A percentile compares a stretch with the other conserved stretches of the same genome.
Conservation (phyloP, 768 basidiomycete species). For the Pisolithus microcarpus region DNA sequence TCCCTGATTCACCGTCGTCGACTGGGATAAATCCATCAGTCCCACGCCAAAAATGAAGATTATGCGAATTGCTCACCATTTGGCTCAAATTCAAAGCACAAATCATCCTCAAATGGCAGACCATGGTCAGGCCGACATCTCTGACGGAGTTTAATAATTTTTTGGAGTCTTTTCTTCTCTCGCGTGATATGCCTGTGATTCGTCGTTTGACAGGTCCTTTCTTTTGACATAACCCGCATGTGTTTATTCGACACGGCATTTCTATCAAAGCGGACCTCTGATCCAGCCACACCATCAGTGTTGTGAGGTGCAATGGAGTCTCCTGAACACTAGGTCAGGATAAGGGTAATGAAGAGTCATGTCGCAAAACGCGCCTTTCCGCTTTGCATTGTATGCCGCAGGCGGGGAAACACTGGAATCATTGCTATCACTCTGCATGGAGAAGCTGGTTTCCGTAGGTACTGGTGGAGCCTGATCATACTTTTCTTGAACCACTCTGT, state of each 20-base stretch:
- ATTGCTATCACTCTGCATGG: slow-evolving; percentile 25
- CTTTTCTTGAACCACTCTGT: slow-evolving; percentile 17
- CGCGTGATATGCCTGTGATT: slow-evolving; percentile 32
- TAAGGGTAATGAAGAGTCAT: too few relatives aligned
- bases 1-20: slow-evolving; percentile 9
- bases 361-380: slow-evolving; percentile 40
- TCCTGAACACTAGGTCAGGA: too few relatives aligned
- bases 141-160: slow-evolving; percentile 30
- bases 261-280: slow-evolving; percentile 7
- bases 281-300: slow-evolving; percentile 13
- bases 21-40: slow-evolving; percentile 2
- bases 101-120: slow-evolving; percentile 34
- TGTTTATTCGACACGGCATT: slow-evolving; percentile 40
- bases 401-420: slow-evolving; percentile 12
- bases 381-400: slow-evolving; percentile 31
- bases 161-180: slow-evolving; percentile 38
- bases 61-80: slow-evolving; percentile 11
- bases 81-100: slow-evolving; percentile 15
- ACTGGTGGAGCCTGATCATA: slow-evolving; percentile 28
- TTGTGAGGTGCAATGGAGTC: too few relatives aligned
- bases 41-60: background rate
- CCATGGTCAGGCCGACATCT: slow-evolving; percentile 33
- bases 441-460: slow-evolving; percentile 23
- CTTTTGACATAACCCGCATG: slow-evolving; percentile 43
- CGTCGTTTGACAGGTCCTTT: slow-evolving; percentile 31